phyloP scores from a whole-genome alignment of 805 yeast genomes.

The Metschnikowia bowlesiae region DNA sequence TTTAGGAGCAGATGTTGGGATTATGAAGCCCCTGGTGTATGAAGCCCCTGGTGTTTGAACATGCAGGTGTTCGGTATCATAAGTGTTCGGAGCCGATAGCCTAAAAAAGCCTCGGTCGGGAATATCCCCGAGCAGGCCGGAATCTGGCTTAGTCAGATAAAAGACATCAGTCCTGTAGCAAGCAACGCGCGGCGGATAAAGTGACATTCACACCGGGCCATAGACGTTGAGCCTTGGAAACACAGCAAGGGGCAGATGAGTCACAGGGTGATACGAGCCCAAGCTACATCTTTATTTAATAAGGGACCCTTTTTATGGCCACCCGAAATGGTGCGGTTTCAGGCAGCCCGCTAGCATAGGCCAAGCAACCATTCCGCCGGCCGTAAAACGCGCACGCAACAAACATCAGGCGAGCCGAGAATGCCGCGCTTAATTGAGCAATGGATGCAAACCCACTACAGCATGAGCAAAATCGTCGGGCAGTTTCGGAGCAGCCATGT shows the following conservation, averaged over 20 bases:
- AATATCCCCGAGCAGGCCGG: neutral
- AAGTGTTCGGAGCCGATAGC: neutral
- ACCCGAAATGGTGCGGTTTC: neutral
- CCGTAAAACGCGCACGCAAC: neutral
- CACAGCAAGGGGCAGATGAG: too few species aligned
- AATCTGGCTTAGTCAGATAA: neutral
- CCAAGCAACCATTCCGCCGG: neutral
- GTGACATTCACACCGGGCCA: neutral
- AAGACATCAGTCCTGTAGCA: constrained; percentile 1
- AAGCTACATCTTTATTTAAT: too few species aligned
- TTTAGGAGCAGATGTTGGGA: too few species aligned
- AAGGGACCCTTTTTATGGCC: too few species aligned
- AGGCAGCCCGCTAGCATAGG: neutral
- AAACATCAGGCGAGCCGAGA: constrained; percentile 2
- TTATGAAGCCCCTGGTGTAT: too few species aligned
- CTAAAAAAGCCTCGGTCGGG: neutral
- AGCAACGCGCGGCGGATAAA: neutral
- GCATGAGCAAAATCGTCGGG: neutral
- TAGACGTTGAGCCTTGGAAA: too few species aligned
- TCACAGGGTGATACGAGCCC: too few species aligned
- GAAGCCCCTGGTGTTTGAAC: too few species aligned
- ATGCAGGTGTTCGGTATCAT: too few species aligned
- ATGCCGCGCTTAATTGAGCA: neutral
- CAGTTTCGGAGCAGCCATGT: neutral
- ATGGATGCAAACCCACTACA: neutral